Evolutionary conservation across 768 basidiomycete species (phyloP).

Genomic region (Russula sp.): DNA sequence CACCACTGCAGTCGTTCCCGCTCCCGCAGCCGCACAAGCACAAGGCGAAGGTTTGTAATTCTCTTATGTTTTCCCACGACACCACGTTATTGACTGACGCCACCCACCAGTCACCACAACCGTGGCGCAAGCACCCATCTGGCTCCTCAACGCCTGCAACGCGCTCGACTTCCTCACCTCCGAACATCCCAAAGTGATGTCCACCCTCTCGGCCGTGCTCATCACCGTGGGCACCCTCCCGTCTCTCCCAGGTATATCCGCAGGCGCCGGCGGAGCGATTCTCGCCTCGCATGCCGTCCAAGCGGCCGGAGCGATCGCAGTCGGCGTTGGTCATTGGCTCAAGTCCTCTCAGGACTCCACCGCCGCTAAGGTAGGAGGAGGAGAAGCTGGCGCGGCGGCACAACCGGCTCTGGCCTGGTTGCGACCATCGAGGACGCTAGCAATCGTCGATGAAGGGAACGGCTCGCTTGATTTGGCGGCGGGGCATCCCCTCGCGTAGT

Average conservation of each 20-base stretch:
- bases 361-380: slow-evolving; percentile 8
- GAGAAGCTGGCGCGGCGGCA: no score
- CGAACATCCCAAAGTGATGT: slow-evolving; percentile 76
- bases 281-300: slow-evolving; percentile 72
- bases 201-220: slow-evolving; percentile 69
- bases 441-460: background rate
- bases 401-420: slow-evolving; percentile 1
- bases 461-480: background rate
- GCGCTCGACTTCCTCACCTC: slow-evolving; percentile 71
- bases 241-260: slow-evolving; percentile 63
- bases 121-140: slow-evolving; percentile 61
- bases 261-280: slow-evolving; percentile 68
- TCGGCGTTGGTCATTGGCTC: slow-evolving; percentile 62
- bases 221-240: slow-evolving; percentile 77
- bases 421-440: slow-evolving; percentile 19
- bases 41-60: slow-evolving; percentile 27
- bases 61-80: background rate
- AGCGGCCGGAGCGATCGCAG: slow-evolving; percentile 74
- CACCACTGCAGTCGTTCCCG: slow-evolving; percentile 5
- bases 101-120: slow-evolving; percentile 39
- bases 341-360: slow-evolving; percentile 46
- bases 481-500: background rate
- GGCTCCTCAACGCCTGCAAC: slow-evolving; percentile 73
- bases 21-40: slow-evolving; percentile 19
- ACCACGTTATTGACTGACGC: background rate